Conservation (phyloP, 2,329 filamentous ascomycete species). For the Coniosporium tulheliwenetii region DNA sequence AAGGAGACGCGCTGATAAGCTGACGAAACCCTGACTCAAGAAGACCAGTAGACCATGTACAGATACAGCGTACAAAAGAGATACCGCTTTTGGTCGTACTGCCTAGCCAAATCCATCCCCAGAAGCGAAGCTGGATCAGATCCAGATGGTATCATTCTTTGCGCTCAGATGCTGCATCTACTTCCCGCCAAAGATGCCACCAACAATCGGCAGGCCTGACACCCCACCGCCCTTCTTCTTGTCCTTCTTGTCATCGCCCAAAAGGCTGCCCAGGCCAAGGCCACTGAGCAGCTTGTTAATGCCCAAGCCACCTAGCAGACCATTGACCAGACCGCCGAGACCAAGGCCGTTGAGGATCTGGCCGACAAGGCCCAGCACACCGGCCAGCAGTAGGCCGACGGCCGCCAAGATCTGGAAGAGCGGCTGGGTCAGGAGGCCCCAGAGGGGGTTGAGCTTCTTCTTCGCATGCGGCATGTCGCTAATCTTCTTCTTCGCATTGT, state of each 20-base stretch:
- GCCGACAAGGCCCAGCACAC: conserved; percentile 74
- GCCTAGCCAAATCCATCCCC: too few species aligned
- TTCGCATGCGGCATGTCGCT: conserved; percentile 86
- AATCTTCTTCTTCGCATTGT: conserved; percentile 76
- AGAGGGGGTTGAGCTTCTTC: conserved; percentile 86
- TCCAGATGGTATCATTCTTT: too few species aligned
- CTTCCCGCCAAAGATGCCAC: conserved; percentile 28
- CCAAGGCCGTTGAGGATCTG: conserved; percentile 67
- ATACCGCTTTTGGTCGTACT: too few species aligned
- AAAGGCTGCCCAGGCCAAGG: conserved; percentile 45
- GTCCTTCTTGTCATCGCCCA: conserved; percentile 38
- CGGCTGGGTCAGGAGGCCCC: conserved; percentile 68
- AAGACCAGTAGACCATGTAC: too few species aligned
- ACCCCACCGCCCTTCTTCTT: conserved; percentile 14
- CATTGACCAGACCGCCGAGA: conserved; percentile 66
- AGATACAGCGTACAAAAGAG: too few species aligned
- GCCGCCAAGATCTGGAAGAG: conserved; percentile 86
- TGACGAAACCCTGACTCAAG: too few species aligned
- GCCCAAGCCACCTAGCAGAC: conserved; percentile 61
- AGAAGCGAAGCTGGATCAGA: too few species aligned
- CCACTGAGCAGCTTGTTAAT: conserved; percentile 60
- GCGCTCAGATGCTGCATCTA: background rate
- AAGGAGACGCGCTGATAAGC: too few species aligned
- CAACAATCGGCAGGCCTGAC: conserved; percentile 27
- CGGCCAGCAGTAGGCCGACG: conserved; percentile 66